Evolutionary conservation across 2,329 filamentous ascomycete genomes (phyloP).

Genomic region (Coniella lustricola): DNA sequence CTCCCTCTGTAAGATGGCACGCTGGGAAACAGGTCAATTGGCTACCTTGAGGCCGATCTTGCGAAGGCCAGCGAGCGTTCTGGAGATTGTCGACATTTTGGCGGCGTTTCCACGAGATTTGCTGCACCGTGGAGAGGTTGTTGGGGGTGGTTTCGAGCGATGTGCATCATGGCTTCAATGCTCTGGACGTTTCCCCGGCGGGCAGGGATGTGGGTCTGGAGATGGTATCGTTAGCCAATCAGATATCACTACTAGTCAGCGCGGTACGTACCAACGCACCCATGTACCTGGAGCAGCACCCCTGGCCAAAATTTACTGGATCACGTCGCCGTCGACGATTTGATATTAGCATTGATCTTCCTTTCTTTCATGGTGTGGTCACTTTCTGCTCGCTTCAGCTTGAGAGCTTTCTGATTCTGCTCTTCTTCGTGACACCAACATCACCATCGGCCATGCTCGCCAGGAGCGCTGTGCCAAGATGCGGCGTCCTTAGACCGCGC

Average conservation of each 20-base stretch:
- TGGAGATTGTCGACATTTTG: conserved; percentile 82
- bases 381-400: no score
- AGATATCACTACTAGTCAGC: conserved; percentile 14
- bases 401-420: conserved; percentile 1
- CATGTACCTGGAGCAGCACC: background rate
- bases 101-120: conserved; percentile 27
- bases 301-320: conserved; percentile 15
- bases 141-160: conserved; percentile 19
- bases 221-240: conserved; percentile 18
- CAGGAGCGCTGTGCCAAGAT: conserved; percentile 22
- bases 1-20: background rate
- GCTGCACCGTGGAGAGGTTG: conserved; percentile 13
- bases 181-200: conserved; percentile 10
- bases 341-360: no score
- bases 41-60: conserved; percentile 79
- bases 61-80: conserved; percentile 82
- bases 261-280: conserved; percentile 10
- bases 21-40: conserved; percentile 15
- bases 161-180: conserved; percentile 10
- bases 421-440: background rate
- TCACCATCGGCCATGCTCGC: conserved; percentile 26
- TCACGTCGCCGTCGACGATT: background rate
- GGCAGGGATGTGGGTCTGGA: background rate
- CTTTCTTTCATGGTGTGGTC: no score
- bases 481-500: conserved; percentile 10